Conservation (phyloP, 306 rosid species). For the Arachis hypogaea region DNA sequence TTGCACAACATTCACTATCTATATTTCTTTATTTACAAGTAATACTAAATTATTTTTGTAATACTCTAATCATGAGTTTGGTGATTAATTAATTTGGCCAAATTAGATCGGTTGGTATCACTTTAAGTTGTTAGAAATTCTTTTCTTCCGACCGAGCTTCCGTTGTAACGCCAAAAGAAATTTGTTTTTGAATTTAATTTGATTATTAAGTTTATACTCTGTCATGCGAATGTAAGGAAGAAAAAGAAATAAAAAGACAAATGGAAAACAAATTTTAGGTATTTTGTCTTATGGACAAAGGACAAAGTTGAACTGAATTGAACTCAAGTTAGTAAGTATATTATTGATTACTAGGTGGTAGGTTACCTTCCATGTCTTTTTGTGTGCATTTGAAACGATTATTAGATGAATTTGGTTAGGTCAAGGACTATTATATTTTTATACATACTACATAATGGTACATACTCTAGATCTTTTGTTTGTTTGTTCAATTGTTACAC, state of each 20-base stretch:
- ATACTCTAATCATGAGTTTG: not conserved
- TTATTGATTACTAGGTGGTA: conserved; percentile 10
- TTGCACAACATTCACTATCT: not conserved
- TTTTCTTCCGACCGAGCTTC: no score
- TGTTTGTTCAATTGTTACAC: not conserved
- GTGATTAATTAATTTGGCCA: not conserved
- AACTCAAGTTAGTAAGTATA: not conserved
- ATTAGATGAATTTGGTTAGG: conserved; percentile 35
- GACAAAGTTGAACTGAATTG: conserved; percentile 8
- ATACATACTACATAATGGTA: not conserved
- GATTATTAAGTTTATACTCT: not conserved
- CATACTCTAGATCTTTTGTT: not conserved
- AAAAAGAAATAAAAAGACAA: not conserved
- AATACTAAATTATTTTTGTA: not conserved
- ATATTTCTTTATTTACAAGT: not conserved
- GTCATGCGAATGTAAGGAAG: not conserved
- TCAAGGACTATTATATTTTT: conserved; percentile 18
- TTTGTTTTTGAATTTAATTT: not conserved
- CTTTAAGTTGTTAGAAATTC: no score
- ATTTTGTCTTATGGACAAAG: not conserved
- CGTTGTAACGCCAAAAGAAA: not conserved
- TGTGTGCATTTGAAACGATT: conserved; percentile 15
- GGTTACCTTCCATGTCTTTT: conserved; percentile 35
- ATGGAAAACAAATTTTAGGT: not conserved
- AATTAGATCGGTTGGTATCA: no score